These are phyloP conservation scores for Orbilia javanica DNA, from an alignment of 2,329 filamentous ascomycete species.

Conservation along the genomic window DNA sequence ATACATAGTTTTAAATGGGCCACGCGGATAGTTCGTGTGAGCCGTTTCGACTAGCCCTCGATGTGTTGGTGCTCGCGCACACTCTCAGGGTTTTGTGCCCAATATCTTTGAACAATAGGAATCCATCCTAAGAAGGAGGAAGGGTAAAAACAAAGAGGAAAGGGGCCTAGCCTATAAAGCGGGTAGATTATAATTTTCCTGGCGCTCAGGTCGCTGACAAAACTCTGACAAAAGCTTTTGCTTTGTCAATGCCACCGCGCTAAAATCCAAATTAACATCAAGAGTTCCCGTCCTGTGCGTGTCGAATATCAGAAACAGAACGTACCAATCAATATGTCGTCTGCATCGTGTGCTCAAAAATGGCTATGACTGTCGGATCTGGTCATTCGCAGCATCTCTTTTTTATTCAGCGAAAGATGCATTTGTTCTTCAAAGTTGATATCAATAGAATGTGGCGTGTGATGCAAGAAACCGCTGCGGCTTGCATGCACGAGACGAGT, in stretches of 20 bases:
- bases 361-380: background rate
- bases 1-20: constrained; percentile 30
- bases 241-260: constrained; percentile 17
- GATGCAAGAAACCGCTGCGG: constrained; percentile 21
- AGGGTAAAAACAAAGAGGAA: background rate
- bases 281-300: background rate
- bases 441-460: constrained; percentile 28
- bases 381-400: background rate
- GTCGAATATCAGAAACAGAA: background rate
- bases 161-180: constrained; percentile 21
- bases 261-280: background rate
- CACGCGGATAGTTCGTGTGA: constrained; percentile 32
- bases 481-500: constrained; percentile 22
- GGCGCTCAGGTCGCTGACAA: constrained; percentile 25
- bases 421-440: background rate
- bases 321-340: background rate
- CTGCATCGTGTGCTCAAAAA: background rate
- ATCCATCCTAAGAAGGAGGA: constrained; percentile 24
- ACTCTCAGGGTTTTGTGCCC: background rate
- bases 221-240: constrained; percentile 28
- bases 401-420: background rate
- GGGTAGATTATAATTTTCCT: constrained; percentile 25
- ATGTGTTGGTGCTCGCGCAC: constrained; percentile 48
- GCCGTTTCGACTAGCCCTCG: constrained; percentile 53
- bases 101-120: constrained; percentile 24